Conservation (phyloP, 352 stramenopile species). For the Phytophthora rubi region DNA sequence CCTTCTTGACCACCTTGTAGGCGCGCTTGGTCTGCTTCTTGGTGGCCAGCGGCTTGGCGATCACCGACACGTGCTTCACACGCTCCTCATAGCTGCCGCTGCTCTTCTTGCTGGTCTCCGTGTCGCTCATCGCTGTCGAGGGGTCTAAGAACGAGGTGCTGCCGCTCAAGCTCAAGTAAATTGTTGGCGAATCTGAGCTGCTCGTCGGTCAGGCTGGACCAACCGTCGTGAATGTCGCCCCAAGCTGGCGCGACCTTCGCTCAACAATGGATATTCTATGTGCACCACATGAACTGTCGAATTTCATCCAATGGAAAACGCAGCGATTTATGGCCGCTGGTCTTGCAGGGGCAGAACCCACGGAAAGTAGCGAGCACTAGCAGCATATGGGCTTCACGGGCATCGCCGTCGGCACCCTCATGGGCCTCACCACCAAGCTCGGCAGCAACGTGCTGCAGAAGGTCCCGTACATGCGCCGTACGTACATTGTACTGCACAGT, state of each 20-base stretch:
- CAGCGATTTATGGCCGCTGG: constrained; percentile 34
- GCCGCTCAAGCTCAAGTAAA: constrained; percentile 25
- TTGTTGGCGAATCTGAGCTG: constrained; percentile 28
- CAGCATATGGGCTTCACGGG: constrained; percentile 77
- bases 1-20: constrained; percentile 96
- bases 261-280: constrained; percentile 3
- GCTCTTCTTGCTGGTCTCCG: constrained; percentile 66
- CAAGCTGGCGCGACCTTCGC: constrained; percentile 33
- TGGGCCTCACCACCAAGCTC: constrained; percentile 85
- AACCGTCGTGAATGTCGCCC: constrained; percentile 37
- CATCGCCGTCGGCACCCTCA: constrained; percentile 66
- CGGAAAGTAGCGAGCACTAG: constrained; percentile 27
- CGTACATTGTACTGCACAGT: constrained; percentile 24
- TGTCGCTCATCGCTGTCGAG: constrained; percentile 66
- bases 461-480: constrained; percentile 85
- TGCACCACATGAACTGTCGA: neutral
- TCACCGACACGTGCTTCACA: constrained; percentile 89
- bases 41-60: constrained; percentile 96
- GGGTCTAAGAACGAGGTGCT: constrained; percentile 11
- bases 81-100: constrained; percentile 78
- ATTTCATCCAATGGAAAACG: constrained; percentile 24
- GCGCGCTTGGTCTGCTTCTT: constrained; percentile 97
- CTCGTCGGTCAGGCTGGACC: constrained; percentile 25
- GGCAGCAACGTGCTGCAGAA: constrained; percentile 87
- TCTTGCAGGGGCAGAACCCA: constrained; percentile 30